These are phyloP conservation scores for Pelargonium cotyledonis DNA, from an alignment of 441 rosid species.

Conservation along the genomic window DNA sequence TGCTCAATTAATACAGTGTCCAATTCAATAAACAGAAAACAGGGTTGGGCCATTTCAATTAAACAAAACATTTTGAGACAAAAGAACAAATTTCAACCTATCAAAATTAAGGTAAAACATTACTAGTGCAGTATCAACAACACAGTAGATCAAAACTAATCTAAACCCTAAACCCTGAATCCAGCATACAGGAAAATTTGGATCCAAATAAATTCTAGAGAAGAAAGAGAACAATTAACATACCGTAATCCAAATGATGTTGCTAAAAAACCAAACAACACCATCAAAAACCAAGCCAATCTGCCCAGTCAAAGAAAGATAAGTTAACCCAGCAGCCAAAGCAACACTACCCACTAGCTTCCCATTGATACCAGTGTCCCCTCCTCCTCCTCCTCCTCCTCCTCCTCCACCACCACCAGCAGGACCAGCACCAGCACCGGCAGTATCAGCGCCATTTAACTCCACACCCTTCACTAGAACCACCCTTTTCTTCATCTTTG, in stretches of 20 bases:
- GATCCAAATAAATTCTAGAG: too few relatives aligned
- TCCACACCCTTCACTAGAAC: slow-evolving; percentile 58
- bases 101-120: neutral
- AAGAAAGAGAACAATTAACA: slow-evolving; percentile 6
- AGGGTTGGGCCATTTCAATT: neutral
- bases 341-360: slow-evolving; percentile 72
- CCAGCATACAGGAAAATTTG: neutral
- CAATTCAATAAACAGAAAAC: neutral
- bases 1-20: neutral
- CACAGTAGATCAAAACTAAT: neutral
- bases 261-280: slow-evolving; percentile 23
- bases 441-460: slow-evolving; percentile 30
- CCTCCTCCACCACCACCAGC: too few relatives aligned
- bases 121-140: neutral
- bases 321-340: slow-evolving; percentile 72
- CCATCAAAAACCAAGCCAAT: slow-evolving; percentile 83
- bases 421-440: neutral
- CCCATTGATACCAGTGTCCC: slow-evolving; percentile 39
- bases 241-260: slow-evolving; percentile 66
- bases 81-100: neutral
- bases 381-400: slow-evolving; percentile 24
- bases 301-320: slow-evolving; percentile 72
- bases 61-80: neutral
- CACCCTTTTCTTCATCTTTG: slow-evolving; percentile 32
- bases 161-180: neutral